Conservation (phyloP, 768 basidiomycete species). For the Boletus rubroflammeus region DNA sequence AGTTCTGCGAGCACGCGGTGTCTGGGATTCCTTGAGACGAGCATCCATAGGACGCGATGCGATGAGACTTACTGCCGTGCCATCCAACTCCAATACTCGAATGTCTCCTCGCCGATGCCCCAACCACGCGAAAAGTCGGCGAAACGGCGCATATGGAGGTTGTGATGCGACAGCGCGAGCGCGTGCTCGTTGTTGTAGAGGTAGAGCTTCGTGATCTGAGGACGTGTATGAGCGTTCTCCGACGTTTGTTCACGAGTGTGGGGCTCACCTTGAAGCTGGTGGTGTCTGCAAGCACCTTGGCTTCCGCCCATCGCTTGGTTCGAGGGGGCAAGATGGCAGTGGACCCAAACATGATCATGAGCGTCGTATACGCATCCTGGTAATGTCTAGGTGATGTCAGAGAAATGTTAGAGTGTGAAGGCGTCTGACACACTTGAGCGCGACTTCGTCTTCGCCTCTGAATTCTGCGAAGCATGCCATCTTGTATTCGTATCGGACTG, state of each 20-base stretch:
- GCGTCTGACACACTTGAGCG: conserved; percentile 66
- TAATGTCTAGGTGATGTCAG: conserved; percentile 64
- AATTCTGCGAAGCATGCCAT: conserved; percentile 97
- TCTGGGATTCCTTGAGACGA: conserved; percentile 36
- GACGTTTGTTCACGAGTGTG: not conserved
- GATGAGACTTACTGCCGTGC: conserved; percentile 70
- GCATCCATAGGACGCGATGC: not conserved
- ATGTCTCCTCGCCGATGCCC: conserved; percentile 96
- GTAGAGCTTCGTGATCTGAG: conserved; percentile 83
- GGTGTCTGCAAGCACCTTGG: conserved; percentile 93
- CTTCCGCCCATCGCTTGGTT: conserved; percentile 98
- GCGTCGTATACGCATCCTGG: conserved; percentile 84
- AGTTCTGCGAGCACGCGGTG: conserved; percentile 90
- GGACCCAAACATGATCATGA: conserved; percentile 87
- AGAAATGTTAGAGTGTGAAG: not conserved
- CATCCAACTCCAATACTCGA: conserved; percentile 97
- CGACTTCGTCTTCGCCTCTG: conserved; percentile 86
- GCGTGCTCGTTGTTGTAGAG: conserved; percentile 87
- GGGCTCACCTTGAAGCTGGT: conserved; percentile 77
- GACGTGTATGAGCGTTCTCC: not conserved
- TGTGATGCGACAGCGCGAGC: conserved; percentile 78
- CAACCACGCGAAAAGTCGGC: conserved; percentile 84
- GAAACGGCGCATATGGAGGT: conserved; percentile 80
- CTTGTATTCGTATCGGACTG: conserved; percentile 95
- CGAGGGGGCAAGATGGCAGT: conserved; percentile 83